Conservation (phyloP, 208 protist species). For the Crithidia bombi region DNA sequence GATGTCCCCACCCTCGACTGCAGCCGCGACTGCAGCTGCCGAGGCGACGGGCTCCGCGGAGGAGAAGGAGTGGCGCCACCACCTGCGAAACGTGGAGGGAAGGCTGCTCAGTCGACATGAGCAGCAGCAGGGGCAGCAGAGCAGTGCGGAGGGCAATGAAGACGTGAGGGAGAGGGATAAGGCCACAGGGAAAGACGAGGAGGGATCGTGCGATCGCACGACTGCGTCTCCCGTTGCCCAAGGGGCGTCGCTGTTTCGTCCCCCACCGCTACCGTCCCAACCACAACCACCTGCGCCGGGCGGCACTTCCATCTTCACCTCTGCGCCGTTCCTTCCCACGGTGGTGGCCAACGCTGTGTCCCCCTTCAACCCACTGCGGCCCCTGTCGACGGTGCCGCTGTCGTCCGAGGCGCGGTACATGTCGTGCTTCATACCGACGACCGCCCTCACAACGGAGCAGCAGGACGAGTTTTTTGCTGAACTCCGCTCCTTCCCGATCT, state of each 20-base stretch:
- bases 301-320: too few species aligned
- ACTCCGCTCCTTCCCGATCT: slow-evolving; percentile 38
- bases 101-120: slow-evolving; percentile 41
- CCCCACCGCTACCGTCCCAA: not conserved
- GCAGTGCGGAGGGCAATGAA: not conserved
- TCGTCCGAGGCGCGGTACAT: slow-evolving; percentile 16
- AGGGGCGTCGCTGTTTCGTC: not conserved
- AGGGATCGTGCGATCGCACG: not conserved
- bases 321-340: not conserved
- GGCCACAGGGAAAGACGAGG: not conserved
- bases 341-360: not conserved
- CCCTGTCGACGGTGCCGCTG: not conserved
- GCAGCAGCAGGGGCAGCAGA: not conserved
- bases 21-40: too few species aligned
- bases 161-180: not conserved
- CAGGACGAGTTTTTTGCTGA: slow-evolving; percentile 34
- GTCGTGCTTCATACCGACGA: slow-evolving; percentile 47
- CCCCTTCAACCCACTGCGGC: slow-evolving; percentile 2
- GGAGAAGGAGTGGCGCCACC: slow-evolving; percentile 44
- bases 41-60: slow-evolving; percentile 27
- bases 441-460: slow-evolving; percentile 21
- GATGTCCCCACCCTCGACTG: too few species aligned
- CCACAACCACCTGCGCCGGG: too few species aligned
- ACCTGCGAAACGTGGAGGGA: slow-evolving; percentile 54
- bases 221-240: not conserved